These are phyloP conservation scores for Termitomyces sp. DNA, from an alignment of 1,284 basidiomycete species.

Conservation along the genomic window DNA sequence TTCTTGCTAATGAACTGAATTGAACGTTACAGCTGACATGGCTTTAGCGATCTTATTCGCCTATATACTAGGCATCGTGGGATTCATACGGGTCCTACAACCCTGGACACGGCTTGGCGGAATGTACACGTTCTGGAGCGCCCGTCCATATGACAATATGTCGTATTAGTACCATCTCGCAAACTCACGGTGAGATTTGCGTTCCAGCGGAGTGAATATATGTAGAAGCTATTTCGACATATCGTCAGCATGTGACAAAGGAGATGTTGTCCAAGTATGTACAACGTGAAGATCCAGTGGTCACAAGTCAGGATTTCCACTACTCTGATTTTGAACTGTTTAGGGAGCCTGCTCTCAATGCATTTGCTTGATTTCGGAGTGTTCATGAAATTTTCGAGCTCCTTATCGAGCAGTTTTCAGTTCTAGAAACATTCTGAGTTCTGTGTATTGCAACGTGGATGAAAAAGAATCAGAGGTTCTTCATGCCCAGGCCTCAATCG, in stretches of 20 bases:
- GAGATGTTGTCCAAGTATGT: background rate
- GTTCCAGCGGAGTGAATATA: background rate
- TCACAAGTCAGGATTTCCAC: background rate
- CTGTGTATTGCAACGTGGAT: no score
- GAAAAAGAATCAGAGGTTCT: no score
- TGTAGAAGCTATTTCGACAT: no score
- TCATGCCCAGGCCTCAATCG: no score
- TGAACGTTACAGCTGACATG: background rate
- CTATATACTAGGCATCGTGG: constrained; percentile 46
- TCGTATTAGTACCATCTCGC: constrained; percentile 7
- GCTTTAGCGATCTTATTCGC: constrained; percentile 37
- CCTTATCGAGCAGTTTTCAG: no score
- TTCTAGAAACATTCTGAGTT: no score
- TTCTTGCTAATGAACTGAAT: background rate
- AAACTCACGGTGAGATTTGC: background rate
- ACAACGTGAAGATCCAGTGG: background rate
- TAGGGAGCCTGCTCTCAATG: background rate
- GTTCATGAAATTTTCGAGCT: no score
- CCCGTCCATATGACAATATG: constrained; percentile 12
- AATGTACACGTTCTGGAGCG: constrained; percentile 32
- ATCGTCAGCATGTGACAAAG: background rate
- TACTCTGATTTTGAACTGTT: background rate
- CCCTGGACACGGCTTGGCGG: constrained; percentile 34
- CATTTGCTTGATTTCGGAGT: no score
- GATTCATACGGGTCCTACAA: constrained; percentile 34